Evolutionary conservation across 257 asterid species (phyloP), one percentile per base, ranked within the genome.

Genomic region (Echites panduratus): DNA sequence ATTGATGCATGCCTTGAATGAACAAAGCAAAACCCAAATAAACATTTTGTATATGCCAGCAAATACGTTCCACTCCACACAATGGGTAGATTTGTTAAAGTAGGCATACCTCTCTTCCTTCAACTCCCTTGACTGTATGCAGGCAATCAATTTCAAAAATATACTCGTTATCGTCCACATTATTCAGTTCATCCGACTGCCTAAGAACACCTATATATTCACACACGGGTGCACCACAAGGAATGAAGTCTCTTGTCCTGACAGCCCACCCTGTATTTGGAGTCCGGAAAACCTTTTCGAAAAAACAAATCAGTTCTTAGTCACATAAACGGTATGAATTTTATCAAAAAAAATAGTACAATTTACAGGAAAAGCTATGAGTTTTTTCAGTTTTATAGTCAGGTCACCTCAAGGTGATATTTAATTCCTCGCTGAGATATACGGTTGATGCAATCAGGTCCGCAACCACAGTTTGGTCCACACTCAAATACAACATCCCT

Each of bases 391-490:
- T 47, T 48, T 59, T 29, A n/a, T 26, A 72, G 59, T 43, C 62
- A 61, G 40, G 68, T 35, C 14, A 77, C 81, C 81, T 77, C 81
- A 72, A 77, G 81, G 4, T 68, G 73, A 65, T 64, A 72, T 41
- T 40, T 72, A 43, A 71, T 72, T 22, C 73, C 73, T 43, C 49
- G 48, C 56, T 77, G 81, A 65, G 81, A 77, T 54, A 68, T 44
- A 11, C 77, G 77, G 38, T 77, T 77, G 53, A 57, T 59, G 65
- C 81, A 77, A 71, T 48, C 77, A 35, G 74, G 77, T 66, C 81
- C 81, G 49, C 81, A 77, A 4, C 77, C 77, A 71, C 81, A 77
- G 27, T 73, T 77, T 32, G 77, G 81, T 38, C 81, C 81, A 57
- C 81, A 77, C 47, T 77, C 81, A 66, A 77, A 72, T 27, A 77